These are phyloP conservation scores for Macrocystidia cucumis DNA, from an alignment of 1,284 basidiomycete species.

Conservation along the genomic window DNA sequence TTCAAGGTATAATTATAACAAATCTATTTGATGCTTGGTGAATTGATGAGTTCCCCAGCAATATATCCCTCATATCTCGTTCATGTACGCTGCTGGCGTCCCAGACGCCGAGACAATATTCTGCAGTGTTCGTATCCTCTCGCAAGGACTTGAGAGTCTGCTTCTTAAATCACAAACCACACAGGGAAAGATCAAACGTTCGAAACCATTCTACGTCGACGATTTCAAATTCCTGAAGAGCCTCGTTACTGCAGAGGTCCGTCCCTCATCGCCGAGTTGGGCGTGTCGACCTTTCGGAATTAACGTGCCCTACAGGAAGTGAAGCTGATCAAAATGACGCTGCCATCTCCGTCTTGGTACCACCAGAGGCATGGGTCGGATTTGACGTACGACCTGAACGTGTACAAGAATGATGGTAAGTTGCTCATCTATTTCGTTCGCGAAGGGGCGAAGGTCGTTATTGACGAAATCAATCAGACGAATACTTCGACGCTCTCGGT, in stretches of 20 bases:
- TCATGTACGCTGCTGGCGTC: constrained; percentile 32
- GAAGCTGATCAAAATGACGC: constrained; percentile 64
- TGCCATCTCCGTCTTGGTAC: constrained; percentile 73
- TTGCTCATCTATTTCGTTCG: not conserved
- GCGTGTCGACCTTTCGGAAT: constrained; percentile 3
- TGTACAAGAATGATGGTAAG: constrained; percentile 55
- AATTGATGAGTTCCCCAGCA: constrained; percentile 18
- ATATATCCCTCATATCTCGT: constrained; percentile 38
- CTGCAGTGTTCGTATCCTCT: constrained; percentile 33
- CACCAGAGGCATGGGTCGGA: constrained; percentile 63
- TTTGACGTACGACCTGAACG: constrained; percentile 45
- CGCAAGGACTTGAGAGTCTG: constrained; percentile 3
- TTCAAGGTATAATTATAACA: constrained; percentile 26
- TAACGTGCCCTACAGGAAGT: constrained; percentile 35
- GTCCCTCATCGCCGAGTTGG: constrained; percentile 1
- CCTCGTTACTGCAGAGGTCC: constrained; percentile 45
- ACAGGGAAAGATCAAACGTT: constrained; percentile 56
- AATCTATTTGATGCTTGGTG: not conserved
- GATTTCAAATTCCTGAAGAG: constrained; percentile 53
- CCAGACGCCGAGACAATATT: constrained; percentile 36
- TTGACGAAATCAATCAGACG: constrained; percentile 29
- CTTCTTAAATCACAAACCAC: not conserved
- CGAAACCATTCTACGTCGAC: constrained; percentile 54
- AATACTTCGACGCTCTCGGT: constrained; percentile 69
- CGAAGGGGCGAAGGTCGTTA: constrained; percentile 4